Evolutionary conservation across 1,139 yeast species (phyloP).

Genomic region (Nakaseomyces kungkrabaensis): DNA sequence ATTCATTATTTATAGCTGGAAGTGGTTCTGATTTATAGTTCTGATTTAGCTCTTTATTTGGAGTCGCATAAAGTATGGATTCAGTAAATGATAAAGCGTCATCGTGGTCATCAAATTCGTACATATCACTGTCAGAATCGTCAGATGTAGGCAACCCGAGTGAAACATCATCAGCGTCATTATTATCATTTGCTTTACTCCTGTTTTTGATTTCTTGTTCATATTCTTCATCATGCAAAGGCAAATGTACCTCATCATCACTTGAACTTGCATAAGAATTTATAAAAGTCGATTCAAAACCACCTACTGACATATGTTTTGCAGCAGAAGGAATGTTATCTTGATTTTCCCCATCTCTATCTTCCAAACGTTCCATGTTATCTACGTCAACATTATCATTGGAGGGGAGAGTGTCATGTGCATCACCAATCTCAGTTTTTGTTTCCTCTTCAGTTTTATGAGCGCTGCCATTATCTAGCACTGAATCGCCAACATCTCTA

Average conservation of each 20-base stretch:
- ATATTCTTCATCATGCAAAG: constrained; percentile 6
- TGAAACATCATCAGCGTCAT: not conserved
- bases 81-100: constrained; percentile 16
- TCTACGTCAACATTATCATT: too few species aligned
- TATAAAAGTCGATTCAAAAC: not conserved
- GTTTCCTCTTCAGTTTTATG: not conserved
- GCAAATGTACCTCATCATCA: not conserved
- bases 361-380: too few species aligned
- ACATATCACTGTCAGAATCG: constrained; percentile 4
- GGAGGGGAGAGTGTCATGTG: too few species aligned
- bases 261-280: constrained; percentile 1
- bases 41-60: not conserved
- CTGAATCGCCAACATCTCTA: not conserved
- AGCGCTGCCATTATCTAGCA: not conserved
- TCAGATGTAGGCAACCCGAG: constrained; percentile 1
- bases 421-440: not conserved
- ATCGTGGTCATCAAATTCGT: constrained; percentile 7
- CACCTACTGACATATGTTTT: not conserved
- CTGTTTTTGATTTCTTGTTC: constrained; percentile 4
- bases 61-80: constrained; percentile 7
- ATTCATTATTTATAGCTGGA: not conserved
- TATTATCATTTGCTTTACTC: not conserved
- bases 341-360: not conserved
- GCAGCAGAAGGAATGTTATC: not conserved
- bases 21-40: not conserved